phyloP scores from a whole-genome alignment of 805 yeast genomes.

The Monosporozyma servazzii region DNA sequence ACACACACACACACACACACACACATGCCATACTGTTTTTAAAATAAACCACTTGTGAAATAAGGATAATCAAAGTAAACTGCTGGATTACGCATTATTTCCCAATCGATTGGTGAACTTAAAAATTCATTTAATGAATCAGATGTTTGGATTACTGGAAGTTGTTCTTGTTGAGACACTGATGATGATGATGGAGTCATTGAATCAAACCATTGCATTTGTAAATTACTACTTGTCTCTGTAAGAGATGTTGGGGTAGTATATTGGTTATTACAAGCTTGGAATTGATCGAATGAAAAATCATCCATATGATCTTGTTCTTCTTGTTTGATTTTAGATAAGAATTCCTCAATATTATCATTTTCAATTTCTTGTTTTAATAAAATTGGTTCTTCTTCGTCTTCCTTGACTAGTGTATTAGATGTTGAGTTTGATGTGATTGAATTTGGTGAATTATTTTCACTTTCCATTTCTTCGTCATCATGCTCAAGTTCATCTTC shows the following conservation, averaged over 20 bases:
- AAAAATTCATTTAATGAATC: not conserved
- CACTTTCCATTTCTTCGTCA: not conserved
- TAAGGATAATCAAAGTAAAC: not conserved
- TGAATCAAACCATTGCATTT: constrained; percentile 3
- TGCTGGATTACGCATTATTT: constrained; percentile 3
- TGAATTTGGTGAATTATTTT: not conserved
- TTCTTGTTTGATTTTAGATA: not conserved
- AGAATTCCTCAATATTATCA: not conserved
- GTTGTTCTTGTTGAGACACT: not conserved
- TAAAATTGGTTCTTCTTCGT: not conserved
- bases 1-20: not conserved
- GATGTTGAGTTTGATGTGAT: not conserved
- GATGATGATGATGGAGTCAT: not conserved
- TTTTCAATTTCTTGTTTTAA: not conserved
- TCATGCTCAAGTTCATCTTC: not conserved
- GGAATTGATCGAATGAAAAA: not conserved
- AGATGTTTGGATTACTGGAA: not conserved
- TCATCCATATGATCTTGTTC: not conserved
- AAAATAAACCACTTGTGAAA: too few species aligned
- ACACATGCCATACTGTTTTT: not conserved
- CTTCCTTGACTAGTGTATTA: not conserved
- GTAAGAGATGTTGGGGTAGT: not conserved
- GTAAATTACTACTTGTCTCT: not conserved
- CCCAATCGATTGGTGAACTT: constrained; percentile 2
- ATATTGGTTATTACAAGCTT: not conserved